A percentile compares a stretch with the other conserved stretches of the same genome.
phyloP scores from a whole-genome alignment of 176 grass and related monocot species.

The Tuctoria greenei region DNA sequence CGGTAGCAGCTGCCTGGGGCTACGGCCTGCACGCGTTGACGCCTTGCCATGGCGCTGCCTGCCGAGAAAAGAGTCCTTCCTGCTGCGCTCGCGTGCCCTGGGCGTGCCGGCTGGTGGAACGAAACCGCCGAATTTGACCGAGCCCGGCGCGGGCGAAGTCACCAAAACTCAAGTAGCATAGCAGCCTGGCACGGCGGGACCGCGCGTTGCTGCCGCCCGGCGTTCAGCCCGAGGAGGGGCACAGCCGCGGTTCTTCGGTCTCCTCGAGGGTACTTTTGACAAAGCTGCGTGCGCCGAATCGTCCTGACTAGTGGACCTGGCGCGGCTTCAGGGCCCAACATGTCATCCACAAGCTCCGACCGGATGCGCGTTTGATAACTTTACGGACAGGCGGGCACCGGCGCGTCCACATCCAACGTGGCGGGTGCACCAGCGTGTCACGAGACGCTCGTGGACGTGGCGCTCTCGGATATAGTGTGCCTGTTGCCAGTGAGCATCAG shows the following conservation, averaged over 20 bases:
- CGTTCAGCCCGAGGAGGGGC: neutral
- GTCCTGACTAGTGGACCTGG: neutral
- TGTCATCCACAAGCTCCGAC: neutral
- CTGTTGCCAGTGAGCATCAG: no score
- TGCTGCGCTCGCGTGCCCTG: neutral
- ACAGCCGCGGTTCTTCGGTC: neutral
- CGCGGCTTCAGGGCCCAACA: neutral
- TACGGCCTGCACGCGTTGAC: constrained; percentile 19
- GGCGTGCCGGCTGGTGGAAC: neutral
- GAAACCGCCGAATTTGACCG: constrained; percentile 34
- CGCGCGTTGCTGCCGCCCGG: neutral
- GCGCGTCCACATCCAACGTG: constrained; percentile 4
- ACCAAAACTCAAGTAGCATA: constrained; percentile 20
- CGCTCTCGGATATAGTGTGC: neutral
- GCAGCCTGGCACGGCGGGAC: neutral
- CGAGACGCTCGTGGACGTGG: neutral
- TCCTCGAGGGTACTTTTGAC: constrained; percentile 6
- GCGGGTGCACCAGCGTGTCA: neutral
- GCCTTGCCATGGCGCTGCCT: neutral
- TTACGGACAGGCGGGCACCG: neutral
- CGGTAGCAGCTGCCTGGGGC: no score
- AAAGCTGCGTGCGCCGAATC: no score
- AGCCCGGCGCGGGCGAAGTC: neutral
- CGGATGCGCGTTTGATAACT: neutral
- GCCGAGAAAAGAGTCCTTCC: neutral